A percentile compares a stretch with the other conserved stretches of the same genome.
Conservation (phyloP, 768 basidiomycete species). For the Leccinum sublutescens region DNA sequence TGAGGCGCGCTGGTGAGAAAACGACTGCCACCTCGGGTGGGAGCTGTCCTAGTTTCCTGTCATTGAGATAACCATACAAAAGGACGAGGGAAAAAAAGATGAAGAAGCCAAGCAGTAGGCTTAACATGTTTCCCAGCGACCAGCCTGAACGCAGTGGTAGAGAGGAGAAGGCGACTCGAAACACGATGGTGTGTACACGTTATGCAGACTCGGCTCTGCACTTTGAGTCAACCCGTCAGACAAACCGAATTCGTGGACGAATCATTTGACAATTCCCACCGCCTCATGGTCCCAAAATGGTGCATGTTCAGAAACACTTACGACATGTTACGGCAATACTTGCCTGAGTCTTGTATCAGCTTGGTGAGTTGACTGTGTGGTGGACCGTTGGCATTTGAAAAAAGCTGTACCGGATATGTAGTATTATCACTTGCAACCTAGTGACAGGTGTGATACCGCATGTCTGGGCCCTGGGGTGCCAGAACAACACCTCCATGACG, state of each 20-base stretch:
- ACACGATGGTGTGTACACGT: background rate
- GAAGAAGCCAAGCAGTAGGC: slow-evolving; percentile 8
- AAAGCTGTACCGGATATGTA: background rate
- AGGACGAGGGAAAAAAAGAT: slow-evolving; percentile 5
- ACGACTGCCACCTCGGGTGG: slow-evolving; percentile 43
- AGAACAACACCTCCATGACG: background rate
- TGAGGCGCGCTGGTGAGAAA: slow-evolving; percentile 54
- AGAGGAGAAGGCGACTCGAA: background rate
- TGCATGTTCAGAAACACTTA: background rate
- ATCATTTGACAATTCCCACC: background rate
- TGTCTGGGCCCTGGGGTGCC: background rate
- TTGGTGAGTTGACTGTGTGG: background rate
- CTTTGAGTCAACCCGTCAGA: background rate
- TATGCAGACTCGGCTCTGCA: background rate
- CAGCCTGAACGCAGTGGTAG: background rate
- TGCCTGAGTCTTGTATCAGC: background rate
- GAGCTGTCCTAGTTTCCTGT: slow-evolving; percentile 47
- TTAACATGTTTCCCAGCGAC: slow-evolving; percentile 18
- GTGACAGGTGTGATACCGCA: background rate
- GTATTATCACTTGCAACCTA: background rate
- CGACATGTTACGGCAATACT: background rate
- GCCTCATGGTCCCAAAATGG: background rate
- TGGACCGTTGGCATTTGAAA: background rate
- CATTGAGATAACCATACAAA: slow-evolving; percentile 52
- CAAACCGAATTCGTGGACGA: background rate